Evolutionary conservation across 345 rosid species (phyloP).

Genomic region (Luvunga scandens): DNA sequence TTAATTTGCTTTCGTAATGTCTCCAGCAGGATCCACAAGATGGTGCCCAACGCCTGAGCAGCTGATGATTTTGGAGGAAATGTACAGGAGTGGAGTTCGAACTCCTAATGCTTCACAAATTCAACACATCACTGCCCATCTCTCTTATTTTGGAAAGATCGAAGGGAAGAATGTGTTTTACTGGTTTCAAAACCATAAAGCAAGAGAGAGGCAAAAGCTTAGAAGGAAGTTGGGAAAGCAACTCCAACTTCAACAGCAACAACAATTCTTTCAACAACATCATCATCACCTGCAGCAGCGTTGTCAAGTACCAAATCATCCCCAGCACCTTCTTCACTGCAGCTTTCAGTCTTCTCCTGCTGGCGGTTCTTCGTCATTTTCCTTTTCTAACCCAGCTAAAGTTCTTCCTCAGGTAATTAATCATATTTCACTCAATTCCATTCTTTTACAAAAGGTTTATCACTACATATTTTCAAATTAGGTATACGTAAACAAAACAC

Average conservation of each 20-base stretch:
- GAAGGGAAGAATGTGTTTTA: slow-evolving; percentile 96
- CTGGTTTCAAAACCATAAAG: slow-evolving; percentile 99
- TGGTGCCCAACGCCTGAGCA: slow-evolving; percentile 99
- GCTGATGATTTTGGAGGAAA: slow-evolving; percentile 83
- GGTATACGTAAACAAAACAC: no score
- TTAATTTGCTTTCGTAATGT: slow-evolving; percentile 37
- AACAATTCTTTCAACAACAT: slow-evolving; percentile 13
- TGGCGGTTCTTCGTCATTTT: slow-evolving; percentile 9
- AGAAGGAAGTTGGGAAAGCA: slow-evolving; percentile 74
- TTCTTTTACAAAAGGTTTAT: no score
- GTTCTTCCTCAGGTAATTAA: slow-evolving; percentile 41
- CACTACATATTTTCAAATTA: no score
- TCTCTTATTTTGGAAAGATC: slow-evolving; percentile 67
- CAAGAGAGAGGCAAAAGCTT: slow-evolving; percentile 81
- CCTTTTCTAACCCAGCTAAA: slow-evolving; percentile 26
- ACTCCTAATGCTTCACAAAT: slow-evolving; percentile 87
- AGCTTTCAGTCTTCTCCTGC: slow-evolving; percentile 27
- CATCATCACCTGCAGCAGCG: slow-evolving; percentile 12
- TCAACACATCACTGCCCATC: slow-evolving; percentile 80
- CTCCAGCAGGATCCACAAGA: slow-evolving; percentile 68
- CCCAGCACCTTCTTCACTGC: slow-evolving; percentile 29
- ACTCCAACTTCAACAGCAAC: slow-evolving; percentile 60
- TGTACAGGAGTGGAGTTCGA: slow-evolving; percentile 74
- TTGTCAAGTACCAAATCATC: slow-evolving; percentile 13
- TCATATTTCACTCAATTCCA: not conserved